phyloP scores from a whole-genome alignment of 495 filamentous ascomycete genomes.

The Penicillium riverlandense region DNA sequence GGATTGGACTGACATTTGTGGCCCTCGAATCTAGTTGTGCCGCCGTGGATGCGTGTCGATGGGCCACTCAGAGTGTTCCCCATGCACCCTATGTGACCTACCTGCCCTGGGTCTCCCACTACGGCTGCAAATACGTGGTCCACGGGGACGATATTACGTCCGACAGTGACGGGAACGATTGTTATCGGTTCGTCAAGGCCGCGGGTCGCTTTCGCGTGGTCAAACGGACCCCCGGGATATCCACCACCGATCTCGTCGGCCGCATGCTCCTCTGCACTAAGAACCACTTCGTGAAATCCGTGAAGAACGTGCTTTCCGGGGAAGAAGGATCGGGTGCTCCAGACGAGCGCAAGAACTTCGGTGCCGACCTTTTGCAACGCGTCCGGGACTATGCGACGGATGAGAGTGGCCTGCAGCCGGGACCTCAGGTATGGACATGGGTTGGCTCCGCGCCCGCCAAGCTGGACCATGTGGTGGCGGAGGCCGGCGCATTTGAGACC shows the following conservation, averaged over 20 bases:
- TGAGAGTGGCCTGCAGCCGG: slow-evolving; percentile 61
- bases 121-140: slow-evolving; percentile 87
- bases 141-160: slow-evolving; percentile 90
- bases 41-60: slow-evolving; percentile 89
- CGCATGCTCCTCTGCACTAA: slow-evolving; percentile 92
- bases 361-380: slow-evolving; percentile 57
- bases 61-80: slow-evolving; percentile 77
- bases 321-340: slow-evolving; percentile 62
- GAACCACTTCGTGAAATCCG: slow-evolving; percentile 76
- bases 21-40: slow-evolving; percentile 44
- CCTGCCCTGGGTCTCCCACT: slow-evolving; percentile 87
- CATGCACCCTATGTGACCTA: slow-evolving; percentile 92
- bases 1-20: slow-evolving; percentile 11
- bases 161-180: slow-evolving; percentile 80
- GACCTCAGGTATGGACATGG: slow-evolving; percentile 78
- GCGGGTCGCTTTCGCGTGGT: slow-evolving; percentile 90
- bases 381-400: slow-evolving; percentile 84
- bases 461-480: slow-evolving; percentile 39
- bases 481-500: slow-evolving; percentile 50
- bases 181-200: slow-evolving; percentile 92
- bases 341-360: slow-evolving; percentile 55
- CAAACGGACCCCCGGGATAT: slow-evolving; percentile 92
- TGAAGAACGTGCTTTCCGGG: slow-evolving; percentile 59
- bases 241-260: slow-evolving; percentile 93
- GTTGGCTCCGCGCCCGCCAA: slow-evolving; percentile 46